These are phyloP conservation scores for Haplosporangium sp. DNA, from an alignment of 371 early-diverging fungal genomes.

Conservation along the genomic window DNA sequence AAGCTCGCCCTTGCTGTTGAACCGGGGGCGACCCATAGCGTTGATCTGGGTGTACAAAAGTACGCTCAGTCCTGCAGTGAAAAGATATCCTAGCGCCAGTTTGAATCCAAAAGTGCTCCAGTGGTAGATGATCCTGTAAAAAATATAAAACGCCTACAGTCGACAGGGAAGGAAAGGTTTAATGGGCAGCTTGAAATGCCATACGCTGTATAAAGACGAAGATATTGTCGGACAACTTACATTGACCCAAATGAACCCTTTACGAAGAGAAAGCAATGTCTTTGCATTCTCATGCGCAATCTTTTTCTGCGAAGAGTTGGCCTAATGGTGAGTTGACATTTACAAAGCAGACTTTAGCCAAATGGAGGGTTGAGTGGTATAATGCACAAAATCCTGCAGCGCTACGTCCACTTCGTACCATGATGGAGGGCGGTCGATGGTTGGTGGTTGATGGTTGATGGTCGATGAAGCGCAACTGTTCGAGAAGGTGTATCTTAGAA, in stretches of 20 bases:
- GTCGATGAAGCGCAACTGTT: too few species aligned
- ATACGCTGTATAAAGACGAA: not conserved
- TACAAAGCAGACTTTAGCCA: not conserved
- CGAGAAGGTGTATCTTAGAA: too few species aligned
- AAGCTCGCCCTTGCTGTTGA: conserved; percentile 67
- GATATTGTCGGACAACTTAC: conserved; percentile 45
- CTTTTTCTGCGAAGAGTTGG: conserved; percentile 83
- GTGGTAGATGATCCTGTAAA: conserved; percentile 67
- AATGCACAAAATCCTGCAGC: too few species aligned
- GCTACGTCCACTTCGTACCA: too few species aligned
- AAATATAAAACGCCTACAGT: conserved; percentile 63
- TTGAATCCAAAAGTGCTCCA: conserved; percentile 64
- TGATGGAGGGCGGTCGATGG: too few species aligned
- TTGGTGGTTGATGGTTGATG: too few species aligned
- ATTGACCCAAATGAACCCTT: conserved; percentile 73
- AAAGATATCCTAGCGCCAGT: conserved; percentile 59
- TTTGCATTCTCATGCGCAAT: conserved; percentile 74
- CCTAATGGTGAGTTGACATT: conserved; percentile 57
- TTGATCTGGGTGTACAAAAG: conserved; percentile 65
- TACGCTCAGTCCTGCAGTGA: conserved; percentile 63
- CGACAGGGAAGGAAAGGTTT: not conserved
- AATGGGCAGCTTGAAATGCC: not conserved
- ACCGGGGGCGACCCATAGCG: conserved; percentile 67
- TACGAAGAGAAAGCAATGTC: conserved; percentile 68
- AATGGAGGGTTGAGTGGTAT: too few species aligned